Conservation (phyloP, 306 rosid species). For the Betula pendula region DNA sequence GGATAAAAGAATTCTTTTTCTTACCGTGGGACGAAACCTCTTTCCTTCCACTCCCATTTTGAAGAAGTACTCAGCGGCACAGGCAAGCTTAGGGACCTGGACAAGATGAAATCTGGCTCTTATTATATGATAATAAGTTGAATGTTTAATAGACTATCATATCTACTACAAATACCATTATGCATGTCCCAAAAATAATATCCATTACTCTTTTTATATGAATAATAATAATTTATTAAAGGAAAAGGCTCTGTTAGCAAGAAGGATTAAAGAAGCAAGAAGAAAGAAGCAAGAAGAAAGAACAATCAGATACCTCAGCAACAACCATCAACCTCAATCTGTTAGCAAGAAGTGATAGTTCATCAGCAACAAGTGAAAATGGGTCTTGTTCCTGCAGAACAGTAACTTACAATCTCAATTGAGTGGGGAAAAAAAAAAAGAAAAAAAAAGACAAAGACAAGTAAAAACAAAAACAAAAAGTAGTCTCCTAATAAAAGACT, state of each 20-base stretch:
- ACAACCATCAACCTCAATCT: conserved; percentile 75
- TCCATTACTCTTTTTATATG: neutral
- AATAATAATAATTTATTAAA: too few species aligned
- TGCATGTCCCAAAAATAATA: conserved; percentile 11
- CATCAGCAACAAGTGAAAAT: conserved; percentile 89
- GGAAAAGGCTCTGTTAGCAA: neutral
- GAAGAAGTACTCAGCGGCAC: conserved; percentile 90
- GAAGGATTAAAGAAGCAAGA: too few species aligned
- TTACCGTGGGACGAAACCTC: conserved; percentile 96
- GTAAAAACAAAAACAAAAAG: too few species aligned
- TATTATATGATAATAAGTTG: neutral
- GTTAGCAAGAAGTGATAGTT: conserved; percentile 72
- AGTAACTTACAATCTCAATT: conserved; percentile 16
- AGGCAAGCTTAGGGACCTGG: conserved; percentile 97
- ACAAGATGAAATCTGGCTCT: conserved; percentile 25
- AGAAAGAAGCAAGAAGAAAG: too few species aligned
- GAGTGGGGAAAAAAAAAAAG: neutral
- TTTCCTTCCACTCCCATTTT: conserved; percentile 97
- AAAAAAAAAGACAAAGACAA: too few species aligned
- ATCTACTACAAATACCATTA: conserved; percentile 6
- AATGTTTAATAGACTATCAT: neutral
- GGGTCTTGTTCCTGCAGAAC: conserved; percentile 74
- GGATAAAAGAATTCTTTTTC: conserved; percentile 20
- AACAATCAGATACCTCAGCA: conserved; percentile 66
- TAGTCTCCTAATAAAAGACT: neutral